A percentile compares a stretch with the other conserved stretches of the same genome.
Conservation (phyloP, 805 yeast genomes). For the Yarrowia sp. region DNA sequence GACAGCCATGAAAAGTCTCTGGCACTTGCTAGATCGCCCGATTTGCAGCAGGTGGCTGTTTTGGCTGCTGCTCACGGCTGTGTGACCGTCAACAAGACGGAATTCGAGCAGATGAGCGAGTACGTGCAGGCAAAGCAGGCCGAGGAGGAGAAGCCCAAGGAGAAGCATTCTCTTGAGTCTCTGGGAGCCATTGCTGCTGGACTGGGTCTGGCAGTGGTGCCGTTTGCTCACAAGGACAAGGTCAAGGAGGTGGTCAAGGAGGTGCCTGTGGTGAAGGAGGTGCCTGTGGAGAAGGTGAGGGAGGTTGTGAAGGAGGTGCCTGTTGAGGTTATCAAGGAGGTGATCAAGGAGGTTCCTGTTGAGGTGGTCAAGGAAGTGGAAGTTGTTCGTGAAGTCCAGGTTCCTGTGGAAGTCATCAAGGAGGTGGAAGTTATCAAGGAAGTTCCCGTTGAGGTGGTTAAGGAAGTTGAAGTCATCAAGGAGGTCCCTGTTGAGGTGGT, state of each 20-base stretch:
- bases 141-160: slow-evolving; percentile 6
- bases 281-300: slow-evolving; percentile 18
- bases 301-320: slow-evolving; percentile 6
- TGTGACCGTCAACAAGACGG: slow-evolving; percentile 7
- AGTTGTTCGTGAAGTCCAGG: not conserved
- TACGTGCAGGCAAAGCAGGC: slow-evolving; percentile 11
- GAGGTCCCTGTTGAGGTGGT: slow-evolving; percentile 5
- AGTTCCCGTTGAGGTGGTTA: not conserved
- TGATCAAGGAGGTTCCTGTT: slow-evolving; percentile 34
- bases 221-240: slow-evolving; percentile 11
- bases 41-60: slow-evolving; percentile 14
- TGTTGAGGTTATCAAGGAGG: slow-evolving; percentile 7
- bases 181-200: slow-evolving; percentile 31
- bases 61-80: slow-evolving; percentile 17
- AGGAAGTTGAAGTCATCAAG: slow-evolving; percentile 1
- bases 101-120: slow-evolving; percentile 33
- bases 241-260: slow-evolving; percentile 6
- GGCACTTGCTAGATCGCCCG: slow-evolving; percentile 17
- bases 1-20: slow-evolving; percentile 6
- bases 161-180: slow-evolving; percentile 20
- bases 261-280: slow-evolving; percentile 20
- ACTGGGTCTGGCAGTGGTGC: slow-evolving; percentile 29
- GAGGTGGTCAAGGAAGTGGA: slow-evolving; percentile 1
- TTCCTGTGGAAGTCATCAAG: slow-evolving; percentile 28
- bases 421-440: slow-evolving; percentile 30